A percentile compares a stretch with the other conserved stretches of the same genome.
phyloP scores from a whole-genome alignment of 371 early-diverging fungal species.

The Vairimorpha ceranae region DNA sequence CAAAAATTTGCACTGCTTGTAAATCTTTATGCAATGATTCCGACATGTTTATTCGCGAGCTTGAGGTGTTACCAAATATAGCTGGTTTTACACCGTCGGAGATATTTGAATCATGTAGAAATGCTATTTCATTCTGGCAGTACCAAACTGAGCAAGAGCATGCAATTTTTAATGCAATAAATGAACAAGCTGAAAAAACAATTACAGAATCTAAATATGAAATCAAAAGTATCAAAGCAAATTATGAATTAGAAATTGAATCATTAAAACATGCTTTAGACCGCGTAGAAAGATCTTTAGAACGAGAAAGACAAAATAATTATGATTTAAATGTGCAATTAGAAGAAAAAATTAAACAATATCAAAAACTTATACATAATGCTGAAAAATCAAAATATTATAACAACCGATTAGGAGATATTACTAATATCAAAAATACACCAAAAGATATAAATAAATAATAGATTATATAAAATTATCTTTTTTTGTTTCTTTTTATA shows the following conservation, averaged over 20 bases:
- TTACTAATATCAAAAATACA: neutral
- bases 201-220: neutral
- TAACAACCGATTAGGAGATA: neutral
- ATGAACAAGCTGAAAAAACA: neutral
- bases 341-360: slow-evolving; percentile 7
- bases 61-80: neutral
- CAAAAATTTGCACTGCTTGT: neutral
- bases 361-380: neutral
- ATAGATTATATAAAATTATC: neutral
- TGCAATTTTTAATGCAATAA: neutral
- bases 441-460: neutral
- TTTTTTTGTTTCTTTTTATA: neutral
- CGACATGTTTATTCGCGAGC: neutral
- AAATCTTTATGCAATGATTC: neutral
- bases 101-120: neutral
- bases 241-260: slow-evolving; percentile 7
- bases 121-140: neutral
- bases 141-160: neutral
- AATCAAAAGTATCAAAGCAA: neutral
- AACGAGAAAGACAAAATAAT: neutral
- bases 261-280: neutral
- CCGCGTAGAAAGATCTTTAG: neutral
- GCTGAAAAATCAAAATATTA: neutral
- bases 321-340: slow-evolving; percentile 7
- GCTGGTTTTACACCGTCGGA: neutral